Conservation (phyloP, 2,329 filamentous ascomycete genomes). For the Trichoderma hamatum region DNA sequence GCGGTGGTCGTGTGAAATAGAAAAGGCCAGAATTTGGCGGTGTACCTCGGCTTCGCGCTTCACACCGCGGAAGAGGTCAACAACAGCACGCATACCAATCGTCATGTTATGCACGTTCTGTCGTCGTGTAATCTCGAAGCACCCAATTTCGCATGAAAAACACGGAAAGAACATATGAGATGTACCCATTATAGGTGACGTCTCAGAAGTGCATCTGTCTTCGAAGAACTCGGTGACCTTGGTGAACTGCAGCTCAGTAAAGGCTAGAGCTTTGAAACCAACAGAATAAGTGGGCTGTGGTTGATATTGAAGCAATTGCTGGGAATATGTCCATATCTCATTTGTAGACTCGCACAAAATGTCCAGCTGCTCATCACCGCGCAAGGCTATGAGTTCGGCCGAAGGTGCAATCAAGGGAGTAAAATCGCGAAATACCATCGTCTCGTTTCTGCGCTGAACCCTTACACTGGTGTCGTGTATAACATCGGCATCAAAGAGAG, state of each 20-base stretch:
- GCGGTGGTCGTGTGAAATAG: conserved; percentile 40
- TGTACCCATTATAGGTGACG: conserved; percentile 49
- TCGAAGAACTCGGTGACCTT: conserved; percentile 46
- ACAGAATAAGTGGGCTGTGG: conserved; percentile 51
- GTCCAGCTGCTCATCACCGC: conserved; percentile 37
- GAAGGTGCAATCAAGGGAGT: conserved; percentile 44
- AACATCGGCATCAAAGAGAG: conserved; percentile 44
- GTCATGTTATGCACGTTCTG: conserved; percentile 49
- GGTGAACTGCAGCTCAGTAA: conserved; percentile 46
- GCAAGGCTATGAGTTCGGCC: conserved; percentile 40
- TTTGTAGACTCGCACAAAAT: conserved; percentile 46
- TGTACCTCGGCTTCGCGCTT: conserved; percentile 43
- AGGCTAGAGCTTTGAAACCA: conserved; percentile 46
- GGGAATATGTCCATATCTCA: conserved; percentile 47
- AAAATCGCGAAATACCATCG: conserved; percentile 45
- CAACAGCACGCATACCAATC: conserved; percentile 43
- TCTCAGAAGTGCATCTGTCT: conserved; percentile 37
- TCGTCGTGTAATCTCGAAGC: conserved; percentile 44
- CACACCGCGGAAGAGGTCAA: conserved; percentile 45
- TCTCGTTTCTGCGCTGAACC: conserved; percentile 39
- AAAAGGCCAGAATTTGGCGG: conserved; percentile 49
- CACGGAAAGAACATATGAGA: conserved; percentile 55
- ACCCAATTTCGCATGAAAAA: conserved; percentile 49
- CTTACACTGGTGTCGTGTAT: conserved; percentile 42
- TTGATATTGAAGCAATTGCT: conserved; percentile 41